A percentile compares a stretch with the other conserved stretches of the same genome.
Evolutionary conservation across 768 basidiomycete genomes (phyloP).

Genomic region (Lentinula sp.): DNA sequence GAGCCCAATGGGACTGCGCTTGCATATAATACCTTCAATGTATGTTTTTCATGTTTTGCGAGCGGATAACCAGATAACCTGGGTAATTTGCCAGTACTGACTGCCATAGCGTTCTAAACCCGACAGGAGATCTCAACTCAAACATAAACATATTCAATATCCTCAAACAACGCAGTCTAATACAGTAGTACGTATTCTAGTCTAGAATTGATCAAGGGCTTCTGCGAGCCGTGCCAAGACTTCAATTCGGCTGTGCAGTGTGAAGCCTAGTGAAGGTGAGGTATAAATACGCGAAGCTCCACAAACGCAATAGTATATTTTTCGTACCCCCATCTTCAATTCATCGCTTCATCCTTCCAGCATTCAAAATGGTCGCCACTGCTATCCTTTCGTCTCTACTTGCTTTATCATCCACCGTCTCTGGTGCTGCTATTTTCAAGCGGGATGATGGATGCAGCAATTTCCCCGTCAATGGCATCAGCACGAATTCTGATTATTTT

Average conservation of each 20-base stretch:
- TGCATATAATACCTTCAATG: too few species aligned
- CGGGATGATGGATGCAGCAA: background rate
- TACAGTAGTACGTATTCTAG: background rate
- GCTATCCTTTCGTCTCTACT: background rate
- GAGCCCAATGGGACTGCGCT: background rate
- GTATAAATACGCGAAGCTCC: background rate
- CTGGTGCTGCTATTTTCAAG: background rate
- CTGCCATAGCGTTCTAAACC: background rate
- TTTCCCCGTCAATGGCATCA: background rate
- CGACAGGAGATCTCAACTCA: background rate
- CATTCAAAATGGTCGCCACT: background rate
- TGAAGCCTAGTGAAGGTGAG: background rate
- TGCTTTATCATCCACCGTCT: background rate
- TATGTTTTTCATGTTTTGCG: too few species aligned
- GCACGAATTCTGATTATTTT: background rate
- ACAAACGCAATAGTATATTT: background rate
- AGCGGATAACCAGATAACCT: too few species aligned
- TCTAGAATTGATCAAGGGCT: too few species aligned
- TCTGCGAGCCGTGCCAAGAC: background rate
- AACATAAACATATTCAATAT: too few species aligned
- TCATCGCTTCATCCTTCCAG: background rate
- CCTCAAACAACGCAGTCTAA: background rate
- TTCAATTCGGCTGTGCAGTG: background rate
- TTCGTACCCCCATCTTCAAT: background rate
- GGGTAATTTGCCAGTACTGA: too few species aligned